Base-by-base conservation (phyloP, 2,329 filamentous ascomycete genomes). In the Teratosphaeriaceae sp. region DNA sequence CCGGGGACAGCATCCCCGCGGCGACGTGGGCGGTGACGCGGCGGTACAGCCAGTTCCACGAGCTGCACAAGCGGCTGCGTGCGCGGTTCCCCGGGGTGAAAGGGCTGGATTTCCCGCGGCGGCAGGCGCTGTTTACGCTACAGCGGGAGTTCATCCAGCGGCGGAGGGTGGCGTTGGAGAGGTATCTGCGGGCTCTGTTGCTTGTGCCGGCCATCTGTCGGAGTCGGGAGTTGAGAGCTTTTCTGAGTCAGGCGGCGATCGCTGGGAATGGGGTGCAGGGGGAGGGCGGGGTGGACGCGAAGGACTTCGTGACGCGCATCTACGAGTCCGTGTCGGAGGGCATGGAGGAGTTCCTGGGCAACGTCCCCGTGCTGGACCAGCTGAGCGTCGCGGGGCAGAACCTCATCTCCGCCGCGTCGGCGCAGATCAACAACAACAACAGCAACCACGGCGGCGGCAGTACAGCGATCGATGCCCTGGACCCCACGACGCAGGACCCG, bases 321-420 rank as follows among this genome's bases (percentile, higher is more conserved):
- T 98, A 97, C 67, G 94, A 94, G 62, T 97, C 90, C 0, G 90
- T 98, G 18, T 86, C 90, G 1, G 92, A 98, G 60, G 92, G 94
- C 24, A 94, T 98, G 84, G 92, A 98, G 61, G 92, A 98, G 55
- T 94, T 98, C 42, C 72, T 98, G 3, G 92, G 92, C 43, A 97
- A 95, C 60, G 90, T 97, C 33, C 88, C 92, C 1, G 89, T 96
- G 0, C 75, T 98, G 22, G 92, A 98, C 56, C 92, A 97, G 62
- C 78, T 98, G 5, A 95, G 89, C 0, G 78, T 88, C 1, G 89
- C 92, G 5, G 90, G 90, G 0, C 90, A 97, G 61, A 96, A 89
- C 57, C 76, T 97, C 38, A 84, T 92, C 45, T 84, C 85, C 0
- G 85, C 85, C 23, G 85, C 78, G 15, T 77, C 70, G 5, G 72